These are phyloP conservation scores for Rhododendron molle DNA, from an alignment of 148 eudicot genomes.

Conservation along the genomic window DNA sequence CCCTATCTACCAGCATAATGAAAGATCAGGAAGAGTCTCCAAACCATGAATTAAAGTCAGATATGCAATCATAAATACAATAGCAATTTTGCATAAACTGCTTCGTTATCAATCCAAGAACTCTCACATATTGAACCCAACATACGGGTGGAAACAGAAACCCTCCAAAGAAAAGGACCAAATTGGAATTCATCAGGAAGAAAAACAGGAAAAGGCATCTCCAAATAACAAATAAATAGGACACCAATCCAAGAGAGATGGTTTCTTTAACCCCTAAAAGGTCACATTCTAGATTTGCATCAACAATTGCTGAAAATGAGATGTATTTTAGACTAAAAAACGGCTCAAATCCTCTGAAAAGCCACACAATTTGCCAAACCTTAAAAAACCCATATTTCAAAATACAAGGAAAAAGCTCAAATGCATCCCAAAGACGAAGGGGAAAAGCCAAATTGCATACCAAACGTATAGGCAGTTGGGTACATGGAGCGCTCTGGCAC, in stretches of 20 bases:
- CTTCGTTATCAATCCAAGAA: background rate
- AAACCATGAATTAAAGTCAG: background rate
- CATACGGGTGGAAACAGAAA: background rate
- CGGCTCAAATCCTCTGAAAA: background rate
- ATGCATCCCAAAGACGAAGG: background rate
- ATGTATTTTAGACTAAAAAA: background rate
- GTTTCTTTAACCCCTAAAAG: background rate
- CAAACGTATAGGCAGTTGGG: slow-evolving; percentile 81
- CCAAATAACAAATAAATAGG: background rate
- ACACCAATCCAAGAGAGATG: slow-evolving; percentile 4
- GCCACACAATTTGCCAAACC: background rate
- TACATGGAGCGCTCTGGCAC: slow-evolving; percentile 68
- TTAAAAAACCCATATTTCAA: background rate
- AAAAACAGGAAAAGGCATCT: background rate
- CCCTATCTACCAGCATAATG: slow-evolving; percentile 53
- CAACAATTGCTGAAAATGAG: background rate
- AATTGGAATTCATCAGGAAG: background rate
- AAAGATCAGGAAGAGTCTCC: slow-evolving; percentile 14
- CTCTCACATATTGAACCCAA: background rate
- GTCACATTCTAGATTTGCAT: background rate
- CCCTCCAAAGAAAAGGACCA: background rate
- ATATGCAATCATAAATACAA: background rate
- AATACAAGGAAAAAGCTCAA: background rate
- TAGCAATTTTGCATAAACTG: background rate
- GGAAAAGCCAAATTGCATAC: slow-evolving; percentile 37